phyloP scores from a whole-genome alignment of 768 basidiomycete species.

The Boletus eberwhitei region DNA sequence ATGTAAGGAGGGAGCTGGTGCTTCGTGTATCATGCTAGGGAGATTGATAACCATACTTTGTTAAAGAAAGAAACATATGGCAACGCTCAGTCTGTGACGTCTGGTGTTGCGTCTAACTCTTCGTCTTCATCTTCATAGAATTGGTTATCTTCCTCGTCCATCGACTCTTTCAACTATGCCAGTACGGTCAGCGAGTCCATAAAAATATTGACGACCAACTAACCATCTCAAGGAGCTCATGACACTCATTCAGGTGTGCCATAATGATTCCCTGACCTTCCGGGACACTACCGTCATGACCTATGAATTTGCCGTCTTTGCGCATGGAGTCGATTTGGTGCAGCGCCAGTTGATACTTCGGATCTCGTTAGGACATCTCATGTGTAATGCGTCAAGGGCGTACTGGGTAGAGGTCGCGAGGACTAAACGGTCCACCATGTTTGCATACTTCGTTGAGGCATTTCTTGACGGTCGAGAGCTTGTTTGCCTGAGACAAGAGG shows the following conservation, averaged over 20 bases:
- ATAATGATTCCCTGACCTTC: slow-evolving; percentile 97
- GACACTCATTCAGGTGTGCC: slow-evolving; percentile 94
- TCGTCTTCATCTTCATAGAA: slow-evolving; percentile 49
- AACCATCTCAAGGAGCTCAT: slow-evolving; percentile 94
- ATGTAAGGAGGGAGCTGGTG: neutral
- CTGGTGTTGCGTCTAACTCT: slow-evolving; percentile 13
- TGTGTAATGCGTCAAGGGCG: slow-evolving; percentile 28
- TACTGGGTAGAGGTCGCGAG: slow-evolving; percentile 92
- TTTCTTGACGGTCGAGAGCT: slow-evolving; percentile 94
- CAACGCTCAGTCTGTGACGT: slow-evolving; percentile 9
- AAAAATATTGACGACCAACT: slow-evolving; percentile 15
- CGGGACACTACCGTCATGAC: slow-evolving; percentile 83
- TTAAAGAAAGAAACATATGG: neutral
- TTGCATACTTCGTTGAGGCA: slow-evolving; percentile 95
- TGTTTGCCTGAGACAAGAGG: slow-evolving; percentile 71
- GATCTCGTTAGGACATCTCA: slow-evolving; percentile 1
- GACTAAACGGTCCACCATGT: slow-evolving; percentile 89
- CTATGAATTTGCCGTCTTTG: slow-evolving; percentile 91
- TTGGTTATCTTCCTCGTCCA: slow-evolving; percentile 66
- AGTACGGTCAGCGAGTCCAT: neutral
- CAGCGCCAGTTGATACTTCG: slow-evolving; percentile 86
- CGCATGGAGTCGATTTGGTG: slow-evolving; percentile 94
- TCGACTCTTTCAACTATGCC: slow-evolving; percentile 67
- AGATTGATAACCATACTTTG: neutral
- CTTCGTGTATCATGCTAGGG: neutral